Evolutionary conservation across 1,139 yeast species (phyloP).

Genomic region (Pichia kudriavzevii): DNA sequence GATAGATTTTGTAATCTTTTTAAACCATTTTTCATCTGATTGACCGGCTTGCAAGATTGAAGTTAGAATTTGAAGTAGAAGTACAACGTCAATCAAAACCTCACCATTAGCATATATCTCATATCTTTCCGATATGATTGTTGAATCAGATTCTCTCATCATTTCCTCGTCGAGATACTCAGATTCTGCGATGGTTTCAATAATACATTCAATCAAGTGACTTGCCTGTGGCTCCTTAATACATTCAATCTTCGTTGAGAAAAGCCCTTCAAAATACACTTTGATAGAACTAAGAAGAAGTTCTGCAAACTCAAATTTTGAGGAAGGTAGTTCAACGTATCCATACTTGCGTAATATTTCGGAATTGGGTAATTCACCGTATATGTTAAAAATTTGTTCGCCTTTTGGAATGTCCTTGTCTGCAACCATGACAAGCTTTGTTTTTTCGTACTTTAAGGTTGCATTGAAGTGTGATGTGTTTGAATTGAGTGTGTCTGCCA

Average conservation of each 20-base stretch:
- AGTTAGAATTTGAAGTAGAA: constrained; percentile 46
- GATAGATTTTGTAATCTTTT: constrained; percentile 21
- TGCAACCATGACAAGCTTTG: constrained; percentile 58
- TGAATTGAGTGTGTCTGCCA: constrained; percentile 87
- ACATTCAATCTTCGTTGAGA: constrained; percentile 18
- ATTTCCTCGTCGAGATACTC: constrained; percentile 26
- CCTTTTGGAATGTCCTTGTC: constrained; percentile 54
- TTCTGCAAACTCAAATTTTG: constrained; percentile 78
- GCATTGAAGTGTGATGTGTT: constrained; percentile 79
- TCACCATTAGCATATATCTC: constrained; percentile 56
- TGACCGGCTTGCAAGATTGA: constrained; percentile 34
- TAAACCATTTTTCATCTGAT: constrained; percentile 29
- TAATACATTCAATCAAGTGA: constrained; percentile 28
- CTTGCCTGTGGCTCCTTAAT: constrained; percentile 11
- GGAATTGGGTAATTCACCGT: constrained; percentile 85
- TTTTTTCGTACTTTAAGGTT: constrained; percentile 41
- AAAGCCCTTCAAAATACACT: constrained; percentile 28
- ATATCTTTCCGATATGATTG: constrained; percentile 49
- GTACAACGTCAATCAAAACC: constrained; percentile 46
- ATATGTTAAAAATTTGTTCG: constrained; percentile 77
- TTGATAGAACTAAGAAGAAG: constrained; percentile 40
- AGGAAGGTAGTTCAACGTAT: constrained; percentile 71
- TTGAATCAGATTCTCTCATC: constrained; percentile 33
- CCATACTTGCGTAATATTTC: constrained; percentile 88
- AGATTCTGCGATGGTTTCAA: constrained; percentile 28